Conservation (phyloP, 163 green algal genomes). For the Scenedesmus sp. region DNA sequence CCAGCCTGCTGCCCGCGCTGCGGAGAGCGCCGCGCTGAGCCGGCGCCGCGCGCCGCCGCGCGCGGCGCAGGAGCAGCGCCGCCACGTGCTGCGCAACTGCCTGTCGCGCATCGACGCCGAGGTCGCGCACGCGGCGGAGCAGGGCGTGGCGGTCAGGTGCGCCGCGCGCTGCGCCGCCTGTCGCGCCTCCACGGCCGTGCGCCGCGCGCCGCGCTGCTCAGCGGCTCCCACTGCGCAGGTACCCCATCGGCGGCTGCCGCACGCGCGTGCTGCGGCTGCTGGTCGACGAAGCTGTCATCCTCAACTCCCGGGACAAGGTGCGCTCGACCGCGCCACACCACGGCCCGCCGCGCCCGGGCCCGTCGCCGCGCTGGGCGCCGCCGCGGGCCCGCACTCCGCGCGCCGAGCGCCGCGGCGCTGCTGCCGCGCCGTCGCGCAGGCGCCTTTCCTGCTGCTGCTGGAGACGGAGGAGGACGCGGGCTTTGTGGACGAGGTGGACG, state of each 20-base stretch:
- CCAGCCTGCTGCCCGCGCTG: neutral
- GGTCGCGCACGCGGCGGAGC: conserved; percentile 68
- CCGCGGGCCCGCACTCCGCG: too few relatives aligned
- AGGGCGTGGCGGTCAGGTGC: conserved; percentile 89
- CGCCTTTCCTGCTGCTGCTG: conserved; percentile 93
- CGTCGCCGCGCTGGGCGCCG: too few relatives aligned
- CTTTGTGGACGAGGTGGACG: conserved; percentile 31
- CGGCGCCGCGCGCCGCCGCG: too few relatives aligned
- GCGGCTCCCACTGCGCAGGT: neutral
- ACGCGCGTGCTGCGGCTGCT: conserved; percentile 86
- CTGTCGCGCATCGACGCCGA: conserved; percentile 84
- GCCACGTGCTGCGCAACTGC: conserved; percentile 69
- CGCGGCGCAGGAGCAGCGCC: conserved; percentile 75
- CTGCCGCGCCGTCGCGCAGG: conserved; percentile 58
- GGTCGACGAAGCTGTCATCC: conserved; percentile 82
- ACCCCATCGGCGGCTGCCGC: conserved; percentile 68
- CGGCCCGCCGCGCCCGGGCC: too few relatives aligned
- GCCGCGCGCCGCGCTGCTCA: neutral
- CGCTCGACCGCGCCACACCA: neutral
- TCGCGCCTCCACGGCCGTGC: neutral
- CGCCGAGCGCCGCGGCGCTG: too few relatives aligned
- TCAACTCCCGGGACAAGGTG: conserved; percentile 92
- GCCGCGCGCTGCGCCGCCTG: conserved; percentile 49
- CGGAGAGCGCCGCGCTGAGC: too few relatives aligned
- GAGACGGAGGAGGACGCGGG: conserved; percentile 81